Conservation (phyloP, 169 alveolate genomes). For the Theileria orientalis region DNA sequence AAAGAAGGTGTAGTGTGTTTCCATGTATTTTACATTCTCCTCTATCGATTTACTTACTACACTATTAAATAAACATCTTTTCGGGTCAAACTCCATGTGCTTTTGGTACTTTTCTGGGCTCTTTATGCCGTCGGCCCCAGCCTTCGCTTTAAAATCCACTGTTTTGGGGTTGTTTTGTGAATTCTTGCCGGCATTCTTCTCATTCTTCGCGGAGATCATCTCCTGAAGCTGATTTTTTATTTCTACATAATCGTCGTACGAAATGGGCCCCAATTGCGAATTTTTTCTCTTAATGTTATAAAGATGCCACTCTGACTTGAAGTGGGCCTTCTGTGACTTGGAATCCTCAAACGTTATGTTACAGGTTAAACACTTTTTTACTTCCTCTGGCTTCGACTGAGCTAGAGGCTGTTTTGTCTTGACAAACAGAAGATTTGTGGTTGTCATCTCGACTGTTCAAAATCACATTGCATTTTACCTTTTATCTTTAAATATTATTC, state of each 20-base stretch:
- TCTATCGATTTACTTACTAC: slow-evolving; percentile 7
- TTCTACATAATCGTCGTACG: slow-evolving; percentile 30
- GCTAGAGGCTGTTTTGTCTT: slow-evolving; percentile 12
- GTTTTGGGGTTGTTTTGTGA: not conserved
- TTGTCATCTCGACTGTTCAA: not conserved
- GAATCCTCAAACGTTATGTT: slow-evolving; percentile 33
- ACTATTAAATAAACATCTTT: slow-evolving; percentile 42
- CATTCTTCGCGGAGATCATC: slow-evolving; percentile 19
- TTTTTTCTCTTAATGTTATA: slow-evolving; percentile 81
- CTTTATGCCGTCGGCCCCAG: not conserved
- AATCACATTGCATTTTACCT: slow-evolving; percentile 2
- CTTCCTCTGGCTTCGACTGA: not conserved
- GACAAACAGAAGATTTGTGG: slow-evolving; percentile 35
- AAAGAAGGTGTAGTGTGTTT: slow-evolving; percentile 41
- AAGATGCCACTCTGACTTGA: slow-evolving; percentile 84
- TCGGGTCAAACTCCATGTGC: slow-evolving; percentile 19
- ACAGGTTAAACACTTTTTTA: slow-evolving; percentile 52
- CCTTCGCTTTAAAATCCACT: slow-evolving; percentile 3
- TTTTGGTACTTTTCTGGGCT: not conserved
- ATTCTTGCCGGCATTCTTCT: slow-evolving; percentile 5
- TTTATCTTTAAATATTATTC: too few species aligned
- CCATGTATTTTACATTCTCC: slow-evolving; percentile 60
- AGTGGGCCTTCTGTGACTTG: slow-evolving; percentile 67
- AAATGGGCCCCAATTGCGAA: slow-evolving; percentile 19
- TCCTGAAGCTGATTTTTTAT: slow-evolving; percentile 38